A percentile compares a stretch with the other conserved stretches of the same genome.
Evolutionary conservation across 306 rosid genomes (phyloP).

Genomic region (Urtica urens): DNA sequence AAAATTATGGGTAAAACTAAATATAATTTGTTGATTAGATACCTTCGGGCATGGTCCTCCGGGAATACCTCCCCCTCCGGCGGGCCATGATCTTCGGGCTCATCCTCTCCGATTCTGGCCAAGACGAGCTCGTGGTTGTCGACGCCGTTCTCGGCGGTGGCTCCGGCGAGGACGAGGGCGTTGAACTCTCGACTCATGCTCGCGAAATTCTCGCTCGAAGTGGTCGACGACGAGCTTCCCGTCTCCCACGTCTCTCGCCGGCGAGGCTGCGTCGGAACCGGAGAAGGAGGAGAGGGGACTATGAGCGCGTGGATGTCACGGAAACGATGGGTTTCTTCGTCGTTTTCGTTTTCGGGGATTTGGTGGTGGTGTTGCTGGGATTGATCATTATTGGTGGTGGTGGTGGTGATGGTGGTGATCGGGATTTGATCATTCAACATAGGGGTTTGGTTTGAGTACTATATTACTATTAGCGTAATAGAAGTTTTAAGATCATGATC

Average conservation of each 20-base stretch:
- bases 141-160: conserved; percentile 25
- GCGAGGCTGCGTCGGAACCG: conserved; percentile 22
- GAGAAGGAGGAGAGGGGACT: conserved; percentile 36
- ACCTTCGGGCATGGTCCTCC: too few species aligned
- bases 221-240: conserved; percentile 44
- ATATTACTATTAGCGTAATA: too few species aligned
- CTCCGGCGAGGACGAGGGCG: conserved; percentile 85
- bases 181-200: conserved; percentile 83
- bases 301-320: conserved; percentile 88
- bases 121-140: neutral
- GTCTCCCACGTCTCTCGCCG: conserved; percentile 55
- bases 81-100: conserved; percentile 16
- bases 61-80: conserved; percentile 46
- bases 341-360: conserved; percentile 18
- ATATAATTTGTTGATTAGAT: too few species aligned
- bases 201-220: conserved; percentile 57
- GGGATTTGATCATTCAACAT: conserved; percentile 38
- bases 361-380: conserved; percentile 13
- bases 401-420: neutral
- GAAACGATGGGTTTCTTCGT: conserved; percentile 30
- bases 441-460: neutral
- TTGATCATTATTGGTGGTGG: conserved; percentile 16
- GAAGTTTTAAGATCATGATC: neutral
- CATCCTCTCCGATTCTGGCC: conserved; percentile 82
- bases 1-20: too few species aligned